Conservation (phyloP, 1,284 basidiomycete genomes). For the Tetrapyrgos nigripes region DNA sequence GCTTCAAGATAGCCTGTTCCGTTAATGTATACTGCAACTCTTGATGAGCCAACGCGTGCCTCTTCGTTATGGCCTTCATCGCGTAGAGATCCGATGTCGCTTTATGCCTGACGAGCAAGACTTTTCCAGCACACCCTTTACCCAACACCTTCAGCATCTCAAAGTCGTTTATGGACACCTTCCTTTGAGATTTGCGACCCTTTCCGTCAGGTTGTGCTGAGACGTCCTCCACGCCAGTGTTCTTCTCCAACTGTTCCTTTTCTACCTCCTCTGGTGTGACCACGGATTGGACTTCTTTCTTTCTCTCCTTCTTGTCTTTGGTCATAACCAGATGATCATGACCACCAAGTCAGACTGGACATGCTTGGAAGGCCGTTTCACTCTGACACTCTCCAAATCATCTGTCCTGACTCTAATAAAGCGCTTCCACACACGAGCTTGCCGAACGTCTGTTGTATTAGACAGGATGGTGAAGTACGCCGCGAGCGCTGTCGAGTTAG, state of each 20-base stretch:
- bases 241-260: conserved; percentile 11
- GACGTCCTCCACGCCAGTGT: conserved; percentile 1
- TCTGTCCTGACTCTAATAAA: conserved; percentile 86
- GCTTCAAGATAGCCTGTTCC: conserved; percentile 91
- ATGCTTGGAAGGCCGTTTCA: conserved; percentile 87
- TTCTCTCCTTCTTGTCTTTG: conserved; percentile 11
- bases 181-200: conserved; percentile 68
- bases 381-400: conserved; percentile 84
- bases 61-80: conserved; percentile 96
- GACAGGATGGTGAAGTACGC: conserved; percentile 81
- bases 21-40: conserved; percentile 95
- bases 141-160: conserved; percentile 96
- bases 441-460: conserved; percentile 67
- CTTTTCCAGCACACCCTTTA: conserved; percentile 96
- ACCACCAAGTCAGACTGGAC: conserved; percentile 85
- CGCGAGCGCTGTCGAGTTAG: conserved; percentile 72
- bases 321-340: conserved; percentile 55
- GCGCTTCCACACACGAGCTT: conserved; percentile 80
- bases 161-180: conserved; percentile 88
- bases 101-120: conserved; percentile 85
- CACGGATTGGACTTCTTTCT: not conserved
- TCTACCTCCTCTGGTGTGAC: conserved; percentile 20
- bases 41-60: conserved; percentile 94
- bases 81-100: conserved; percentile 79
- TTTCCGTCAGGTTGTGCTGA: conserved; percentile 3